phyloP scores from a whole-genome alignment of 1,139 yeast species.

The Geotrichum klebahnii region DNA sequence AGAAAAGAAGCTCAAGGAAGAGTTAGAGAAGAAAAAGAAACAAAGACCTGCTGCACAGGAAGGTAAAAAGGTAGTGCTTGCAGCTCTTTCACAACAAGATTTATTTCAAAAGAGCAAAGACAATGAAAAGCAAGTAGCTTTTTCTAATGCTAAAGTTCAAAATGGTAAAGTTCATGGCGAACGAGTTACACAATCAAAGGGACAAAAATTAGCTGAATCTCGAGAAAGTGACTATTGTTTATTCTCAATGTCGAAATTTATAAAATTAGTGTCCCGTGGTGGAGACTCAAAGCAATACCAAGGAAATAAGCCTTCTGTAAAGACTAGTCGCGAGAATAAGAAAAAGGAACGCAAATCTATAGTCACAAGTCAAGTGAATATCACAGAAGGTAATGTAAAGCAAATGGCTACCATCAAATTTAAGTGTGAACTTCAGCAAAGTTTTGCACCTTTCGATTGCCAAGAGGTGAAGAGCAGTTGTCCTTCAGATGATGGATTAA shows the following conservation, averaged over 20 bases:
- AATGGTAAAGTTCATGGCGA: neutral
- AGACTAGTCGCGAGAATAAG: neutral
- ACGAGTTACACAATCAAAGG: neutral
- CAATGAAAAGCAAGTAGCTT: neutral
- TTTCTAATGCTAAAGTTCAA: neutral
- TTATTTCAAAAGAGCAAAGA: neutral
- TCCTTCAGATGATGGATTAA: neutral
- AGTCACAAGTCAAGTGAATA: neutral
- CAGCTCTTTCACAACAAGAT: neutral
- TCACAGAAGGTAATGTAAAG: conserved; percentile 1
- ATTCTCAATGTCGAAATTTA: conserved; percentile 4
- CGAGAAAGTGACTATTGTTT: neutral
- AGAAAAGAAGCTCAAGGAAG: conserved; percentile 2
- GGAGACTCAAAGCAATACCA: neutral
- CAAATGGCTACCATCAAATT: conserved; percentile 8
- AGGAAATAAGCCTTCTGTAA: neutral
- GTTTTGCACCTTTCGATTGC: conserved; percentile 15
- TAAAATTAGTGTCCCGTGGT: neutral
- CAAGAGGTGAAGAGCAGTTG: neutral
- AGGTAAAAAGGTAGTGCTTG: neutral
- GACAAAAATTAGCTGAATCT: neutral
- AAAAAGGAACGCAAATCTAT: neutral
- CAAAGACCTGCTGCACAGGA: neutral
- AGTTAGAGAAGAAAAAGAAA: conserved; percentile 3
- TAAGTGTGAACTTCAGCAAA: conserved; percentile 17